These are phyloP conservation scores for Coemansia sp. DNA, from an alignment of 192 early-diverging fungal genomes.

Conservation along the genomic window DNA sequence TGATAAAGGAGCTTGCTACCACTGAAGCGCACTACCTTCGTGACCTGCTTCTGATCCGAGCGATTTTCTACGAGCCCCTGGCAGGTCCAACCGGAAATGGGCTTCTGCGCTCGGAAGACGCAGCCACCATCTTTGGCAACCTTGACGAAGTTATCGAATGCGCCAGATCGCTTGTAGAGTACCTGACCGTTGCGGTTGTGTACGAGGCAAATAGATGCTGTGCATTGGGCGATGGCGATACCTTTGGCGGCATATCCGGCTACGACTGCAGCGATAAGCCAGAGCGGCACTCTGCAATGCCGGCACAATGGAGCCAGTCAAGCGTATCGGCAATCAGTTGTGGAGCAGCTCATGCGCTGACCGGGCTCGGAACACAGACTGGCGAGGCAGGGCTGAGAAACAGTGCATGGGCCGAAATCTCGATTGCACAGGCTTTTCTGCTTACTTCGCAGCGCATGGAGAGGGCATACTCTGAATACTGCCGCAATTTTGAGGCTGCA, in stretches of 20 bases:
- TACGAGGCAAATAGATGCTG: constrained; percentile 46
- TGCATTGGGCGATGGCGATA: constrained; percentile 9
- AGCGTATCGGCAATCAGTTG: neutral
- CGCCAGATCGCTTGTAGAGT: constrained; percentile 64
- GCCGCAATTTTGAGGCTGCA: constrained; percentile 53
- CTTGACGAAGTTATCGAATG: constrained; percentile 70
- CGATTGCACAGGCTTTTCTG: constrained; percentile 48
- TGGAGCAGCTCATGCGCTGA: constrained; percentile 14
- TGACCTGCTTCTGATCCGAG: constrained; percentile 74
- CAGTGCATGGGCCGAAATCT: constrained; percentile 47
- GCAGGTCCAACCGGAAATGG: constrained; percentile 34
- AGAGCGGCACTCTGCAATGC: constrained; percentile 19
- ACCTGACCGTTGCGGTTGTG: constrained; percentile 61
- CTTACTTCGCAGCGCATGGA: constrained; percentile 48
- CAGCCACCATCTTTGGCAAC: constrained; percentile 76
- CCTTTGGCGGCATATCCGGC: constrained; percentile 25
- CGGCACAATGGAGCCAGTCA: constrained; percentile 34
- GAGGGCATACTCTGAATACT: constrained; percentile 50
- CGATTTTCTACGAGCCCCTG: constrained; percentile 67
- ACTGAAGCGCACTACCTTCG: constrained; percentile 73
- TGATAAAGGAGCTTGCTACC: constrained; percentile 73
- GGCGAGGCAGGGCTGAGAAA: constrained; percentile 23
- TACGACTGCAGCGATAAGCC: constrained; percentile 18
- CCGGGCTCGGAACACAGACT: constrained; percentile 17
- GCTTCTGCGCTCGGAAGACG: constrained; percentile 61